phyloP scores from a whole-genome alignment of 768 basidiomycete genomes.

The Pulveroboletus ravenelii region DNA sequence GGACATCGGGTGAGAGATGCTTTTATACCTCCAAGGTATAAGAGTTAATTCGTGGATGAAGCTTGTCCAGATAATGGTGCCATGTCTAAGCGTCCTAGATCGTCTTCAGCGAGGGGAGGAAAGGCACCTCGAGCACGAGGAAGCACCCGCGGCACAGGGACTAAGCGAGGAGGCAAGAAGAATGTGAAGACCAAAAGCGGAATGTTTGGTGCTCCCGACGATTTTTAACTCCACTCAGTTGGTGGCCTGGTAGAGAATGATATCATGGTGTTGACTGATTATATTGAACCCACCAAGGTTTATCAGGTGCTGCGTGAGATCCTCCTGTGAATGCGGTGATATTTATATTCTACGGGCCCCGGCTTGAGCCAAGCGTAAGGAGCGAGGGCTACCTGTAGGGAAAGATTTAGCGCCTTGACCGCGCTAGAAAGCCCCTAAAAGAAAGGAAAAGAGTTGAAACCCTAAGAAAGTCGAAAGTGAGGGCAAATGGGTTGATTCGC shows the following conservation, averaged over 20 bases:
- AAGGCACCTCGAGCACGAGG: conserved; percentile 25
- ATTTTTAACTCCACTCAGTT: conserved; percentile 10
- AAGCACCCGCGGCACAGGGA: conserved; percentile 15
- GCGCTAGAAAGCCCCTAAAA: no score
- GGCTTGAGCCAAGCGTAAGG: no score
- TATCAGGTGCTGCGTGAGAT: no score
- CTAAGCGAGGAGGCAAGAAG: conserved; percentile 25
- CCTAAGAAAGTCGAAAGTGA: no score
- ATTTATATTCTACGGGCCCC: no score
- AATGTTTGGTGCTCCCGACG: conserved; percentile 32
- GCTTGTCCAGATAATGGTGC: conserved; percentile 24
- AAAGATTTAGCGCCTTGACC: no score
- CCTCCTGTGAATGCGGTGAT: no score
- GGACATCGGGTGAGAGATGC: conserved; percentile 44
- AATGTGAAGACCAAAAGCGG: conserved; percentile 31
- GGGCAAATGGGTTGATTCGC: no score
- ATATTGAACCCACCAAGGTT: no score
- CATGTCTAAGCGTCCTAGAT: conserved; percentile 26
- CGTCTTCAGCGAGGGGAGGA: conserved; percentile 20
- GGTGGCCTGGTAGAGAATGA: neutral
- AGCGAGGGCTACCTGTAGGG: no score
- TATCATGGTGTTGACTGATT: no score
- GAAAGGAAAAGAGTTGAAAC: no score
- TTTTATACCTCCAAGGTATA: neutral
- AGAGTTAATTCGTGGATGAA: conserved; percentile 5